Percentiles rank a stretch among this genome's conserved stretches.
Evolutionary conservation across 441 rosid species (phyloP).

Genomic region (Euphorbia celastroides): DNA sequence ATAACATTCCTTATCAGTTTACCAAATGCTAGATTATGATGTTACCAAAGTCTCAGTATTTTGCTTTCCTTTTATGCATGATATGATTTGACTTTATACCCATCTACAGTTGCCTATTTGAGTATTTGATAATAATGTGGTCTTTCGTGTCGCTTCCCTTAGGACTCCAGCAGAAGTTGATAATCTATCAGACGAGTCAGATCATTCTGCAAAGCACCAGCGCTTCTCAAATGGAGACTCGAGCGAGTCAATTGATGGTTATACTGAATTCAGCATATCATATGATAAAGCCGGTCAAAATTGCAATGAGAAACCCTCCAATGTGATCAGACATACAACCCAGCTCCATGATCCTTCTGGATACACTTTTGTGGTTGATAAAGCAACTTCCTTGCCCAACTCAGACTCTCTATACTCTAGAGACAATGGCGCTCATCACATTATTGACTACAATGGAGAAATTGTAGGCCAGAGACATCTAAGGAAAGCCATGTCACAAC

Average conservation of each 20-base stretch:
- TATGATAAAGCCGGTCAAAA: constrained; percentile 51
- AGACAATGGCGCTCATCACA: constrained; percentile 34
- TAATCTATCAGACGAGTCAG: constrained; percentile 53
- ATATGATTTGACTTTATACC: background rate
- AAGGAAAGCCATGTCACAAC: constrained; percentile 48
- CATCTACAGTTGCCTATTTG: background rate
- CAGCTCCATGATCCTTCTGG: constrained; percentile 46
- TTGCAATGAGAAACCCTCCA: constrained; percentile 27
- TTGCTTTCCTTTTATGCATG: background rate
- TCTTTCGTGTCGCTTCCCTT: constrained; percentile 16
- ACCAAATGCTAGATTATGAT: background rate
- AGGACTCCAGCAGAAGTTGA: constrained; percentile 79
- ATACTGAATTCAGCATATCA: constrained; percentile 59
- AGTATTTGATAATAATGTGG: constrained; percentile 15
- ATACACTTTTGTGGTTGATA: constrained; percentile 52
- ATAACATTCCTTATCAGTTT: background rate
- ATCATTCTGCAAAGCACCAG: constrained; percentile 46
- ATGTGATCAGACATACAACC: constrained; percentile 42
- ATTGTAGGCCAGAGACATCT: constrained; percentile 32
- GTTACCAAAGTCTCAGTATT: background rate
- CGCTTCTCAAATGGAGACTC: constrained; percentile 52
- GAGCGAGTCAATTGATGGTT: constrained; percentile 46
- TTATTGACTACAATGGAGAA: constrained; percentile 28
- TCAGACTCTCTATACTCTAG: constrained; percentile 20
- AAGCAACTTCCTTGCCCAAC: constrained; percentile 29